Conservation (phyloP, 1,284 basidiomycete genomes). For the Irpex rosettiformis region DNA sequence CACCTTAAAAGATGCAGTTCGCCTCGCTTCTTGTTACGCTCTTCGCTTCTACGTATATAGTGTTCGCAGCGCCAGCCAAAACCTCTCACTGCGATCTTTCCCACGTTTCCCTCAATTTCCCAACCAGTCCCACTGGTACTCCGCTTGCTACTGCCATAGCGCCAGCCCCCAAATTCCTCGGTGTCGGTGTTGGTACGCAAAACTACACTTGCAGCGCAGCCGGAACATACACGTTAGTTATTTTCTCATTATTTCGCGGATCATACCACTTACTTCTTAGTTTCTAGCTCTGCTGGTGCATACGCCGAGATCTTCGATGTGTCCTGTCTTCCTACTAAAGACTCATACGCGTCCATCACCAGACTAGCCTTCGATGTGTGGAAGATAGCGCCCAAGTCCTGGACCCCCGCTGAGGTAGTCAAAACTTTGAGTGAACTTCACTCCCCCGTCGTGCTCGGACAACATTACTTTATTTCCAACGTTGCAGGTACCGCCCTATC, state of each 20-base stretch:
- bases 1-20: slow-evolving; percentile 1
- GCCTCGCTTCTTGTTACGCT: slow-evolving; percentile 3
- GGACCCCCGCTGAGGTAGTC: slow-evolving; percentile 16
- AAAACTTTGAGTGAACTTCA: slow-evolving; percentile 9
- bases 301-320: slow-evolving; percentile 39
- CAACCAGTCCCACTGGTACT: neutral
- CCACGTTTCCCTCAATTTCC: neutral
- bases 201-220: slow-evolving; percentile 32
- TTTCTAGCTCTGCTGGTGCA: slow-evolving; percentile 29
- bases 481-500: slow-evolving; percentile 15
- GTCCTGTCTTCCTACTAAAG: slow-evolving; percentile 27
- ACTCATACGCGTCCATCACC: slow-evolving; percentile 18
- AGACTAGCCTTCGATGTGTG: slow-evolving; percentile 27
- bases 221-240: slow-evolving; percentile 27
- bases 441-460: slow-evolving; percentile 22
- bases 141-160: slow-evolving; percentile 7
- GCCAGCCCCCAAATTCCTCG: slow-evolving; percentile 18
- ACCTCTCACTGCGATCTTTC: slow-evolving; percentile 11
- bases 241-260: slow-evolving; percentile 2
- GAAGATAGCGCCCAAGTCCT: slow-evolving; percentile 9
- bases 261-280: neutral
- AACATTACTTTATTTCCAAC: slow-evolving; percentile 32
- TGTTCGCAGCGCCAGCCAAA: slow-evolving; percentile 8
- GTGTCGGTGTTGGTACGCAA: slow-evolving; percentile 29
- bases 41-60: slow-evolving; percentile 4